Evolutionary conservation across 768 basidiomycete genomes (phyloP), one percentile per base, ranked within the genome.

Genomic region (Epithele typhae): DNA sequence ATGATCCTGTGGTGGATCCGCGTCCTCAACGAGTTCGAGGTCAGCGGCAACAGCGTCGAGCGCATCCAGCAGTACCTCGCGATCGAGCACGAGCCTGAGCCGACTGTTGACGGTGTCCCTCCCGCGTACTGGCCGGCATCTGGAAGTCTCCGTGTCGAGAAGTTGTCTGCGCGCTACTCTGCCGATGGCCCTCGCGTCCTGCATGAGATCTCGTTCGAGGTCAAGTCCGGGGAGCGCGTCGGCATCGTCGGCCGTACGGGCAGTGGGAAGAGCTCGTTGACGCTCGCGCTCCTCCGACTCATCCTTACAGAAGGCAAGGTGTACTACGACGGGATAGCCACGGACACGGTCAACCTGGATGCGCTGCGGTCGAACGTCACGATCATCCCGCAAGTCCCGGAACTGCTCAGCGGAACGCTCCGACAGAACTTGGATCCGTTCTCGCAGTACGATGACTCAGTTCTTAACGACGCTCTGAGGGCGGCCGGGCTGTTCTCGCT

Each of bases 41-140:
- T 75, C 21, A 52, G 63, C 24, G 27, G 27, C 14, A 30, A 30
- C 14, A 72, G 74, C 46, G 47, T 73, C 45, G 70, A 77, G 58
- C 69, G 78, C 30, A 69, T 81, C 41, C 65, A 73, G 41, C 73
- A 72, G 33, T 81, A 79, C 56, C 59, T 79, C 25, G 63, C 68
- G 19, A 75, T 78, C 36, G 77, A 78, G 40, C 75, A 77, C 48
- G 79, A 82, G 58, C 67, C 68, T 0, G 59, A 63, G 45, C 51
- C 69, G 1, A 67, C 64, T 1, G 51, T 62, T 33, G 52, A 62
- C 10, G 71, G 72, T 3, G 58, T 68, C 22, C 80, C 79, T 2
- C 78, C 80, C 11, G 80, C 80, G 0, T 74, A 78, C 43, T 82
- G 80, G 80, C 80, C 80, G 5, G 67, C 78, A 1, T 74, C 73